A percentile compares a stretch with the other conserved stretches of the same genome.
Evolutionary conservation across 768 basidiomycete genomes (phyloP).

Genomic region (Psilocybe subaeruginosa): DNA sequence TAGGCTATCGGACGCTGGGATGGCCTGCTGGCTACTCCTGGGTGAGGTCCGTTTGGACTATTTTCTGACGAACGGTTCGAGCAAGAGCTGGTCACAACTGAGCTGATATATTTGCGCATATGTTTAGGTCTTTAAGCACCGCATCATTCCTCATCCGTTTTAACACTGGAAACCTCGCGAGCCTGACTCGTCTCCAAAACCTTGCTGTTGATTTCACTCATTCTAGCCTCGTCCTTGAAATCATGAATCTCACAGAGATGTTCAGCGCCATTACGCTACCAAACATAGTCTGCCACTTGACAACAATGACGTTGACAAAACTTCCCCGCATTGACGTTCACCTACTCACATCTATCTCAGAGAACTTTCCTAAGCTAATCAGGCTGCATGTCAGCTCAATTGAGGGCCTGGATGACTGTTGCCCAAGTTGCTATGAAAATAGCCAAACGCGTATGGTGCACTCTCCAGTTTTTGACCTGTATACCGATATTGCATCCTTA

Average conservation of each 20-base stretch:
- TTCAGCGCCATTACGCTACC: constrained; percentile 30
- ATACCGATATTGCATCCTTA: constrained; percentile 41
- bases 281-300: constrained; percentile 40
- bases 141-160: constrained; percentile 33
- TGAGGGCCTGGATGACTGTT: constrained; percentile 63
- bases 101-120: constrained; percentile 16
- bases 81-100: not conserved
- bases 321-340: constrained; percentile 60
- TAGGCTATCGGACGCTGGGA: constrained; percentile 13
- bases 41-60: constrained; percentile 43
- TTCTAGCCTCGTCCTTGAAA: constrained; percentile 50
- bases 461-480: constrained; percentile 64
- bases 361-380: constrained; percentile 45
- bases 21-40: constrained; percentile 39
- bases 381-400: constrained; percentile 61
- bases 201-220: constrained; percentile 45
- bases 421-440: constrained; percentile 68
- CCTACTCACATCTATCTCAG: constrained; percentile 50
- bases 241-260: constrained; percentile 34
- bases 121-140: constrained; percentile 33
- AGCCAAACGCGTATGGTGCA: constrained; percentile 55
- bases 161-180: constrained; percentile 26
- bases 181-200: constrained; percentile 36
- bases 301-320: constrained; percentile 49
- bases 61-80: not conserved